phyloP scores from a whole-genome alignment of 106 monocot genomes.

The Dioscorea alata region DNA sequence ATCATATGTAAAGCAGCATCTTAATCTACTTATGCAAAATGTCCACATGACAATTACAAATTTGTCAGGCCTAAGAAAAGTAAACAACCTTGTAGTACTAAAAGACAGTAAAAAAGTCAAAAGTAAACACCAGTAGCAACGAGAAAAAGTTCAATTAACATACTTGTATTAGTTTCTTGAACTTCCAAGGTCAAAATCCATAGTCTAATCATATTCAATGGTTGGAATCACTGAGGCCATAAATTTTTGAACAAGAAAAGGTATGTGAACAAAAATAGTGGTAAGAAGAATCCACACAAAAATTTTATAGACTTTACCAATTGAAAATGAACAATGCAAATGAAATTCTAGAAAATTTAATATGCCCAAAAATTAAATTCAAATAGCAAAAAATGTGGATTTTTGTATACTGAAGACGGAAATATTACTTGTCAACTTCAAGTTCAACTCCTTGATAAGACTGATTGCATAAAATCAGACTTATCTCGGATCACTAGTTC shows the following conservation, averaged over 20 bases:
- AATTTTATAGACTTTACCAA: background rate
- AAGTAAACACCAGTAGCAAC: too few relatives aligned
- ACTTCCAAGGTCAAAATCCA: slow-evolving; percentile 98
- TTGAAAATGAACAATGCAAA: background rate
- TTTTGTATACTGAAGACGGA: background rate
- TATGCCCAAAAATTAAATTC: background rate
- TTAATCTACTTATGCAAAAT: too few relatives aligned
- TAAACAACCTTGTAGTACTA: too few relatives aligned
- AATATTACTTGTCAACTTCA: slow-evolving; percentile 92
- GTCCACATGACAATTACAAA: too few relatives aligned
- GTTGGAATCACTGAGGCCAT: slow-evolving; percentile 97
- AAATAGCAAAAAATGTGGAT: background rate
- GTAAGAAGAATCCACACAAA: background rate
- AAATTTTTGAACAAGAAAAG: slow-evolving; percentile 95
- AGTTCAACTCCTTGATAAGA: slow-evolving; percentile 96
- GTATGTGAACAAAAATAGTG: slow-evolving; percentile 38
- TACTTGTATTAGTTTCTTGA: slow-evolving; percentile 54
- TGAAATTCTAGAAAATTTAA: background rate
- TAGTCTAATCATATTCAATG: slow-evolving; percentile 96
- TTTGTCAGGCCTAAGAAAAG: too few relatives aligned
- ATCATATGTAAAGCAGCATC: too few relatives aligned
- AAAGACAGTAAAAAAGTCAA: too few relatives aligned
- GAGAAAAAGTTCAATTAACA: too few relatives aligned
- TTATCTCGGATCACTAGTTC: too few relatives aligned
- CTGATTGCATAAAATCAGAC: too few relatives aligned